phyloP scores from a whole-genome alignment of 306 rosid species.

The peach (Prunus persica) region Prunus_persica_NCBIv2 NC_034013.1:521001-521500 shows the following conservation, averaged over 20 bases:
- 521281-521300: background rate
- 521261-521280: background rate
- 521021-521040: slow-evolving; percentile 35
- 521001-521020: slow-evolving; percentile 77
- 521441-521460: slow-evolving; percentile 74
- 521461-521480: background rate
- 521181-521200: slow-evolving; percentile 35
- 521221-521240: background rate
- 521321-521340: background rate
- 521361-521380: slow-evolving; percentile 31
- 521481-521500: background rate
- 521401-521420: slow-evolving; percentile 40
- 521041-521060: slow-evolving; percentile 18
- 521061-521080: slow-evolving; percentile 30
- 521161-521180: slow-evolving; percentile 27
- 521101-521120: slow-evolving; percentile 27
- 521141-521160: slow-evolving; percentile 30
- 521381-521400: slow-evolving; percentile 20
- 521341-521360: slow-evolving; percentile 20
- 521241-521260: background rate
- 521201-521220: background rate
- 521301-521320: background rate
- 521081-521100: slow-evolving; percentile 29
- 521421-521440: slow-evolving; percentile 64
- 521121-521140: slow-evolving; percentile 16